Conservation (phyloP, 2,329 filamentous ascomycete genomes). For the Aspergillus eucalypticola region DNA sequence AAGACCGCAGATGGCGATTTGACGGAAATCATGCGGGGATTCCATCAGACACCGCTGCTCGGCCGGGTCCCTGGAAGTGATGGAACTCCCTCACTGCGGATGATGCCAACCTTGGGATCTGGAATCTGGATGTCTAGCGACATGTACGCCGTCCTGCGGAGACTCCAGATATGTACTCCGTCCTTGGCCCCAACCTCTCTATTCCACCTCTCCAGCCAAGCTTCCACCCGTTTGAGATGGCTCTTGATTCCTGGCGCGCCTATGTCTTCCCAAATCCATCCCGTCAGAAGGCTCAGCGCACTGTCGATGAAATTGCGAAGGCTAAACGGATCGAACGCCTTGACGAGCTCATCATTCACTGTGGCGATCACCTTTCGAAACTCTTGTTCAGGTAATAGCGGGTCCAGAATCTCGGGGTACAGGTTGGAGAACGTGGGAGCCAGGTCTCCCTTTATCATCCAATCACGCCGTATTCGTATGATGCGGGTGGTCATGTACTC, state of each 20-base stretch:
- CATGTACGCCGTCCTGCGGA: conserved; percentile 85
- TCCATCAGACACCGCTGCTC: conserved; percentile 27
- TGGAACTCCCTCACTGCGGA: conserved; percentile 37
- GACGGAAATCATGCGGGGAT: neutral
- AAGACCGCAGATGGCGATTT: neutral
- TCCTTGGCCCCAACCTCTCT: conserved; percentile 58
- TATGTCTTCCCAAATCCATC: conserved; percentile 93
- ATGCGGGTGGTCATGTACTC: conserved; percentile 79
- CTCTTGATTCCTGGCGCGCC: conserved; percentile 75
- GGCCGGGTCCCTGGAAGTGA: conserved; percentile 40
- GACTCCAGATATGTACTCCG: conserved; percentile 71
- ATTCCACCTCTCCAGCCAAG: conserved; percentile 88
- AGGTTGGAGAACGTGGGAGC: conserved; percentile 92
- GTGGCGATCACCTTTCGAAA: conserved; percentile 80
- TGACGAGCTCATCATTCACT: conserved; percentile 74
- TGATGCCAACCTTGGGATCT: conserved; percentile 51
- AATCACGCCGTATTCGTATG: conserved; percentile 88
- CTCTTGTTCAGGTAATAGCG: conserved; percentile 78
- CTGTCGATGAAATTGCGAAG: conserved; percentile 77
- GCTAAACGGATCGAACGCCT: conserved; percentile 78
- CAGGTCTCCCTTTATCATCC: conserved; percentile 84
- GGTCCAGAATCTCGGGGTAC: conserved; percentile 93
- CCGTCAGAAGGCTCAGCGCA: conserved; percentile 76
- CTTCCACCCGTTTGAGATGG: conserved; percentile 69
- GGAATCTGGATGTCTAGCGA: conserved; percentile 57